Conservation (phyloP, 169 alveolate species). For the Eimeria nieschulzi region DNA sequence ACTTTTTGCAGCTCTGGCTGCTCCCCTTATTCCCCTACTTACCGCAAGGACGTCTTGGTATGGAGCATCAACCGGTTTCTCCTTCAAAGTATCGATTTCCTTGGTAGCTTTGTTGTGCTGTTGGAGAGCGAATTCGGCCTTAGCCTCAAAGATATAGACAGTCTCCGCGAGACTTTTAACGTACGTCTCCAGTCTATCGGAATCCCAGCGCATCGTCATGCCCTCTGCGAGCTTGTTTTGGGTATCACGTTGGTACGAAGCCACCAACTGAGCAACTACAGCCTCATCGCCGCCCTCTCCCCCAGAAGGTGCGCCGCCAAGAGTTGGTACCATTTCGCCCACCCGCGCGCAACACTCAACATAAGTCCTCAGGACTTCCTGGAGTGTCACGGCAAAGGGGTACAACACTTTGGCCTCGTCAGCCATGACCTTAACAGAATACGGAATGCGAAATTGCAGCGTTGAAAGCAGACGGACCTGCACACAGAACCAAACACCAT, state of each 20-base stretch:
- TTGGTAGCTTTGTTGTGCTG: slow-evolving; percentile 42
- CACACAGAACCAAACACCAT: too few relatives aligned
- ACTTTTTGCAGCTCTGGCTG: too few relatives aligned
- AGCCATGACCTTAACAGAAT: slow-evolving; percentile 89
- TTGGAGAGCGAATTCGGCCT: slow-evolving; percentile 57
- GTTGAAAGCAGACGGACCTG: slow-evolving; percentile 86
- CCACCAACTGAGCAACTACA: slow-evolving; percentile 74
- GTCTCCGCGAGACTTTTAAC: slow-evolving; percentile 62
- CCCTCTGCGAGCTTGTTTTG: slow-evolving; percentile 75
- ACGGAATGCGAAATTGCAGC: slow-evolving; percentile 88
- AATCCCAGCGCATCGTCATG: slow-evolving; percentile 70
- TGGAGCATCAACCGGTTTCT: slow-evolving; percentile 47
- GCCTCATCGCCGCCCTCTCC: slow-evolving; percentile 1
- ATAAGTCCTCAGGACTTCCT: slow-evolving; percentile 79
- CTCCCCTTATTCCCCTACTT: background rate
- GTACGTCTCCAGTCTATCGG: slow-evolving; percentile 70
- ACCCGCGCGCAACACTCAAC: slow-evolving; percentile 58
- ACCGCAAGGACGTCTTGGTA: slow-evolving; percentile 45
- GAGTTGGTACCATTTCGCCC: background rate
- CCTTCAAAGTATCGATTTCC: slow-evolving; percentile 62
- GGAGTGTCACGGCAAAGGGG: slow-evolving; percentile 79
- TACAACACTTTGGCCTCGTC: slow-evolving; percentile 93
- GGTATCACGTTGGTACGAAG: slow-evolving; percentile 78
- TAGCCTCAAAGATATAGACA: slow-evolving; percentile 63
- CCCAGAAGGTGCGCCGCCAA: background rate